Base-by-base conservation (phyloP, 192 early-diverging fungal species). In the Anaeromyces robustus region DNA sequence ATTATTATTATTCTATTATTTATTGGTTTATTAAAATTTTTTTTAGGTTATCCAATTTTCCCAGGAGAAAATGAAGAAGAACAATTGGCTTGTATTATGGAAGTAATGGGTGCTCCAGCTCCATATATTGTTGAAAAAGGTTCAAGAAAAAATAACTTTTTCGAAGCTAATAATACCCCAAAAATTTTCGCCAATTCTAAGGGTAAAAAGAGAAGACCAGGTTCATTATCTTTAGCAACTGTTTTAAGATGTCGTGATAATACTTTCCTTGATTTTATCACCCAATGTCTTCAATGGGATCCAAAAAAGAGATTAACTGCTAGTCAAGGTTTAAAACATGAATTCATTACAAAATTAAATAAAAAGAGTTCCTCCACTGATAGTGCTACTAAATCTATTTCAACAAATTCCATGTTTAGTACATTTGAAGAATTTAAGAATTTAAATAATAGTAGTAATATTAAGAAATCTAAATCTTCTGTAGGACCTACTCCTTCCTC, bases 21-120 rank as follows among this genome's bases (percentile, higher is more conserved):
- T n/a, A n/a, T n/a, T n/a, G n/a, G n/a, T n/a, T n/a, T n/a, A n/a
- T n/a, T n/a, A n/a, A n/a, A n/a, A n/a, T n/a, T n/a, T n/a, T n/a
- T n/a, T n/a, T n/a, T 84, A 59, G 92, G 94, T 19, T 95, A 96
- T 81, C 97, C 97, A 30, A 84, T 99, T 32, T 99, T 99, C 82
- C 96, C 97, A 13, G 97, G 97, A 29, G 97, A 99, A 84, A 97
- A 97, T 84, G 97, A 99, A 84, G 92, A 94, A 80, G 96, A 99
- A 81, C 97, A 99, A 84, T 86, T 99, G 59, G 88, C 93, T 17
- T 95, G 95, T 85, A 97, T 99, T 77, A 95, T 99, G 92, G 96
- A 99, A 86, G 87, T 97, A 29, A 89, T 92, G 77, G 96, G 96
- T 19, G 85, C 94, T 19, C 97, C 97, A 30, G 89, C 90, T 1